Percentiles rank a stretch among this genome's conserved stretches.
Evolutionary conservation across 768 basidiomycete genomes (phyloP).

Genomic region (Dendrothele bispora): DNA sequence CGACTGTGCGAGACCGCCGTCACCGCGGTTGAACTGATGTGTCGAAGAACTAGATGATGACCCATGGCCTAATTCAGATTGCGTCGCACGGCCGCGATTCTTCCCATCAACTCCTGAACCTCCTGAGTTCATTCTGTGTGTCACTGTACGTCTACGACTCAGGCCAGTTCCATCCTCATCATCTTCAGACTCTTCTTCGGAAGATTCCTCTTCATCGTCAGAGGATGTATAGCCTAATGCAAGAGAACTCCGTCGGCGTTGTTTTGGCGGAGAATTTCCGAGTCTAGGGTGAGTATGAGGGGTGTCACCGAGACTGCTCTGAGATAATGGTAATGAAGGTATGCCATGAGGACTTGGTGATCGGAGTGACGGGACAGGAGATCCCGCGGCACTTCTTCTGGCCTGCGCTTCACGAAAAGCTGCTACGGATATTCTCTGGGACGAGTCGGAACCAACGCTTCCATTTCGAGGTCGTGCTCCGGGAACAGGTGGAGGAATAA

Average conservation of each 20-base stretch:
- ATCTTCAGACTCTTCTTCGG: conserved; percentile 31
- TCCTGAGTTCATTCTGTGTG: conserved; percentile 9
- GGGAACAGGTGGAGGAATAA: conserved; percentile 33
- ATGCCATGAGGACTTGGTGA: conserved; percentile 33
- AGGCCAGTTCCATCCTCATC: conserved; percentile 24
- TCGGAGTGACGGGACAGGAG: conserved; percentile 53
- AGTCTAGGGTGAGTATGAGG: no score
- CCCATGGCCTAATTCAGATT: conserved; percentile 34
- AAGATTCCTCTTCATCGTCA: conserved; percentile 36
- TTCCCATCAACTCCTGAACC: no score
- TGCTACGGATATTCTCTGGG: conserved; percentile 77
- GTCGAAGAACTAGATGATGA: no score
- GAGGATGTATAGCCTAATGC: not conserved
- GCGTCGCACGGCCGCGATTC: conserved; percentile 14
- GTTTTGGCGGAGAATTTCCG: not conserved
- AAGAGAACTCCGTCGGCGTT: conserved; percentile 2
- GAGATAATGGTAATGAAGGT: conserved; percentile 1
- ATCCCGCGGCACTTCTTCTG: conserved; percentile 58
- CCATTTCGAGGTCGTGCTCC: conserved; percentile 53
- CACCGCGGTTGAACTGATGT: not conserved
- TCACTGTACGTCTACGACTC: conserved; percentile 19
- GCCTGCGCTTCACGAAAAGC: conserved; percentile 81
- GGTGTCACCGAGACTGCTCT: not conserved
- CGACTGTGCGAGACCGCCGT: not conserved
- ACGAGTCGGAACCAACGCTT: conserved; percentile 60